Conservation (phyloP, 345 rosid genomes). For the Pugionium cornutum region DNA sequence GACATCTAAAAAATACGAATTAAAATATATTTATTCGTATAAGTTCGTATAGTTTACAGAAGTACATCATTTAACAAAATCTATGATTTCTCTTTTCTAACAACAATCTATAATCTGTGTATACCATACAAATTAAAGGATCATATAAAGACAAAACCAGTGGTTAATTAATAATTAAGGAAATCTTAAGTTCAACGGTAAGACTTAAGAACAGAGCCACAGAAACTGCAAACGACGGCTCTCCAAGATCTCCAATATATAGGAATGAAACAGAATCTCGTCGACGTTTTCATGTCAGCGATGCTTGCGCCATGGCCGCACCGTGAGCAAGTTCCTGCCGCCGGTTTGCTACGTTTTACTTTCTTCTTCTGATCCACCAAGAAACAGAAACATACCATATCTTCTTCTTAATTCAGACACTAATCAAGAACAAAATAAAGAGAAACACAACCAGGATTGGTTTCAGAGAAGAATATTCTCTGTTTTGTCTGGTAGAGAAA, state of each 20-base stretch:
- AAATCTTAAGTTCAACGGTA: slow-evolving; percentile 43
- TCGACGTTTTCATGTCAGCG: slow-evolving; percentile 65
- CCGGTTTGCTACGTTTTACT: slow-evolving; percentile 60
- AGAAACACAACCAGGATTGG: slow-evolving; percentile 8
- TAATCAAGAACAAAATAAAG: neutral
- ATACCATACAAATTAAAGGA: too few relatives aligned
- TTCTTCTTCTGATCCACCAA: slow-evolving; percentile 67
- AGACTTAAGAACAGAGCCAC: slow-evolving; percentile 71
- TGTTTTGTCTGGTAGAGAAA: neutral
- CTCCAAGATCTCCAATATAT: slow-evolving; percentile 67
- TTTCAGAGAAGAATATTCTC: slow-evolving; percentile 26
- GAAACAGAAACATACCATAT: slow-evolving; percentile 75
- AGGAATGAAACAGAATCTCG: slow-evolving; percentile 66
- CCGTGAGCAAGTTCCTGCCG: slow-evolving; percentile 64
- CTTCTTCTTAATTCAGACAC: slow-evolving; percentile 1
- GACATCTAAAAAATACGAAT: too few relatives aligned
- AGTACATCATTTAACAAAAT: too few relatives aligned
- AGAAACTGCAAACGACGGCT: slow-evolving; percentile 69
- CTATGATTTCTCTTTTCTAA: too few relatives aligned
- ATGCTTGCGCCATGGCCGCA: slow-evolving; percentile 66
- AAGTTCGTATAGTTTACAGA: too few relatives aligned
- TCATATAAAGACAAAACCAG: too few relatives aligned
- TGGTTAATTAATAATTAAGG: too few relatives aligned
- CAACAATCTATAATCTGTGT: too few relatives aligned
- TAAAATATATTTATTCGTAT: too few relatives aligned